Base-by-base conservation (phyloP, 306 rosid species). In the Ceratonia siliqua region DNA sequence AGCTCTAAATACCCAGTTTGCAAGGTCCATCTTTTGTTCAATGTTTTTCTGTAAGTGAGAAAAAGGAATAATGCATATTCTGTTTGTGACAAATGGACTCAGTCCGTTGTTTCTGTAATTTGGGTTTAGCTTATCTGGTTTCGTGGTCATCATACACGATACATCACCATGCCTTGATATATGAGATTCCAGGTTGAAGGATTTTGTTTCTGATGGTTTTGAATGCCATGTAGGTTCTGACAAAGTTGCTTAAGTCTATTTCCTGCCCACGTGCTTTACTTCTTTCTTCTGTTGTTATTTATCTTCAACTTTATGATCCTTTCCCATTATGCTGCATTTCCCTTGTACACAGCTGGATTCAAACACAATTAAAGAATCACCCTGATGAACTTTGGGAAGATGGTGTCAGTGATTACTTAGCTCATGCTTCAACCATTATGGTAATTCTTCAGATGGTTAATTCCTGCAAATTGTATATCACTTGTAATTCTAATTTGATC, bases 361-460 rank as follows among this genome's bases (percentile, higher is more conserved):
- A 91, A 85, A 20, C 82, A 36, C 98, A 93, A 81, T 78, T 93
- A 61, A 85, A 89, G 57, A 84, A 89, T 79, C 96, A 87, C 62
- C 97, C 97, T 57, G 93, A 93, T 82, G 98, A 93, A 78, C 92
- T 93, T 77, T 93, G 98, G 98, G 98, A 91, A 81, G 97, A 91
- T 68, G 98, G 98, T 77, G 72, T 91, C 55, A 89, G 80, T 52
- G 96, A 93, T 81, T 91, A 93, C 88, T 76, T 91, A 35, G 56
- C 83, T 67, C 96, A 93, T 81, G 92, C 97, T 76, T 86, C 97
- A 67, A 72, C 75, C 78, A 87, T 91, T 74, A 86, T 86, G 93
- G 98, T 93, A 93, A 78, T 77, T 81, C 45, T 36, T 64, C 61
- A 0, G 20, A 36, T 50, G 38, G 28, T 54, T 78, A 54, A 25